These are phyloP conservation scores for Glonium stellatum DNA, from an alignment of 495 filamentous ascomycete species.

Conservation along the genomic window DNA sequence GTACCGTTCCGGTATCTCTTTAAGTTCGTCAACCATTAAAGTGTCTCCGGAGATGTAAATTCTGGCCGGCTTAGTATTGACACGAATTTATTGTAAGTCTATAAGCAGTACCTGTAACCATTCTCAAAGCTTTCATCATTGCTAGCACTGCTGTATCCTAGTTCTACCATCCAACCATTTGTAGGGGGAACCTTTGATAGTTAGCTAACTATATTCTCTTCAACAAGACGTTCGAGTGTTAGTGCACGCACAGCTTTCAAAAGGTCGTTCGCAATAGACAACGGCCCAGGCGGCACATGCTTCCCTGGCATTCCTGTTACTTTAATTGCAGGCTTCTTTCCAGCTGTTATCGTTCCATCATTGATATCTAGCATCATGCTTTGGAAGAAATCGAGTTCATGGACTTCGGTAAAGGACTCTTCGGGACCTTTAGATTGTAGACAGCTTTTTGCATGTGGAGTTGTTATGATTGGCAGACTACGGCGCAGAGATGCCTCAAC, in stretches of 20 bases:
- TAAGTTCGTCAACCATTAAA: constrained; percentile 56
- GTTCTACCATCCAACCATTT: constrained; percentile 66
- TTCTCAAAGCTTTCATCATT: constrained; percentile 34
- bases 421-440: constrained; percentile 36
- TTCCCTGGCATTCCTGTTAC: constrained; percentile 66
- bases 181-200: constrained; percentile 53
- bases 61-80: constrained; percentile 1
- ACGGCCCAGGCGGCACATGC: constrained; percentile 51
- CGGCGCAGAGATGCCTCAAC: constrained; percentile 54
- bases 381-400: constrained; percentile 51
- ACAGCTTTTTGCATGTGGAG: constrained; percentile 52
- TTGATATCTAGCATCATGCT: constrained; percentile 45
- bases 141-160: constrained; percentile 40
- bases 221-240: background rate
- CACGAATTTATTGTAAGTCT: background rate
- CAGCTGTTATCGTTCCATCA: constrained; percentile 13
- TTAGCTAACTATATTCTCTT: background rate
- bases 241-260: constrained; percentile 45
- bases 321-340: constrained; percentile 41
- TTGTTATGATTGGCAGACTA: constrained; percentile 58
- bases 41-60: constrained; percentile 73
- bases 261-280: constrained; percentile 50
- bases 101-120: constrained; percentile 39
- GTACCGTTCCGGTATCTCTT: constrained; percentile 51
- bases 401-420: constrained; percentile 50